Evolutionary conservation across 768 basidiomycete species (phyloP).

Genomic region (Gloeophyllum trabeum): DNA sequence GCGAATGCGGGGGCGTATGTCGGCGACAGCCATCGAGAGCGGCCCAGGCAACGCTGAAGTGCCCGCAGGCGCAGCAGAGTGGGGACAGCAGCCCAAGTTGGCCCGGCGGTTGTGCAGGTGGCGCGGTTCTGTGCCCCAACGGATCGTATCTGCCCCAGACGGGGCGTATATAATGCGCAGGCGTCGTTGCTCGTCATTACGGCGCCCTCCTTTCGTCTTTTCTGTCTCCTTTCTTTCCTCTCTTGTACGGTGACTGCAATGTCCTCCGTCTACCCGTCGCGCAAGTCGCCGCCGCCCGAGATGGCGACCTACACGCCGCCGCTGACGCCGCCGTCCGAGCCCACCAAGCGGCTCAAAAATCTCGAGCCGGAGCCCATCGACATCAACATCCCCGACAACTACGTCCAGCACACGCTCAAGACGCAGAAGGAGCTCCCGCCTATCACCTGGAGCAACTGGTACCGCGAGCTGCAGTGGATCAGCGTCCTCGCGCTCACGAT

Average conservation of each 20-base stretch:
- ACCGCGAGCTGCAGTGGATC: conserved; percentile 66
- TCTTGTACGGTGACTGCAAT: conserved; percentile 10
- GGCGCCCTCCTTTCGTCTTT: conserved; percentile 1
- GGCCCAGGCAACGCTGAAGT: no score
- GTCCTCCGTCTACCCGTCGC: conserved; percentile 18
- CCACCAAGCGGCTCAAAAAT: conserved; percentile 3
- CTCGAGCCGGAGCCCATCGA: conserved; percentile 19
- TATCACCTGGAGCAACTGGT: conserved; percentile 29
- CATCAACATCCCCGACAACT: conserved; percentile 42
- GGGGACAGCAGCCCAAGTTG: no score
- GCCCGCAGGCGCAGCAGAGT: no score
- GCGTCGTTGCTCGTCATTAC: neutral
- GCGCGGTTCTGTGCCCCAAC: no score
- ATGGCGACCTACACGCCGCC: conserved; percentile 12
- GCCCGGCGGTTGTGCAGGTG: no score
- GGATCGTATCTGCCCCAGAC: no score
- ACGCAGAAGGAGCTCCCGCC: conserved; percentile 38
- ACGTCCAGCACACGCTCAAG: conserved; percentile 40
- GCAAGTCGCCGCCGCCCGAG: conserved; percentile 11
- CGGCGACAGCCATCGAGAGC: no score
- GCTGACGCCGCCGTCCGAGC: conserved; percentile 8
- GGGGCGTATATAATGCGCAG: neutral
- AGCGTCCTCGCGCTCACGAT: conserved; percentile 61
- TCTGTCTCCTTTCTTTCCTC: conserved; percentile 6
- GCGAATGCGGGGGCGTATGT: no score